Evolutionary conservation across 257 asterid species (phyloP).

Genomic region (Perilla frutescens): DNA sequence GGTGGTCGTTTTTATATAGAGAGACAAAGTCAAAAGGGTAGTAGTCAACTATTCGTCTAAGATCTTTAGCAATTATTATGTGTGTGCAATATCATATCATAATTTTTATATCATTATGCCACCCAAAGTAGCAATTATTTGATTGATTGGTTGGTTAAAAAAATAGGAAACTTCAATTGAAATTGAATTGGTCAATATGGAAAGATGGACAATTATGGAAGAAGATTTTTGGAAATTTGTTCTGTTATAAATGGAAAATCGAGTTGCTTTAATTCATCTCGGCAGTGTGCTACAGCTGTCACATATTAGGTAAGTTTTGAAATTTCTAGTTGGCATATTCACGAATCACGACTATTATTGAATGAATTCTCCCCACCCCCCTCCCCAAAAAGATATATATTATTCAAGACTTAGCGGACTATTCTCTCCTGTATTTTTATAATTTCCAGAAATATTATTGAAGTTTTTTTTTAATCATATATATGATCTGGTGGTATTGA

Average conservation of each 20-base stretch:
- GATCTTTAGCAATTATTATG: no score
- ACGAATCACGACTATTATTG: slow-evolving; percentile 1
- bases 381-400: not conserved
- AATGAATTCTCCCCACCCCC: not conserved
- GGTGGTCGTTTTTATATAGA: slow-evolving; percentile 19
- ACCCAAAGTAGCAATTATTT: not conserved
- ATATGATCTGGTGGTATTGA: no score
- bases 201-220: not conserved
- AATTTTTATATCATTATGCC: not conserved
- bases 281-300: slow-evolving; percentile 32
- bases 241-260: not conserved
- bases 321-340: slow-evolving; percentile 11
- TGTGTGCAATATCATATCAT: not conserved
- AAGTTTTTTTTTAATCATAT: no score
- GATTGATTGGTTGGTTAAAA: not conserved
- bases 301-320: slow-evolving; percentile 17
- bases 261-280: not conserved
- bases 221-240: slow-evolving; percentile 3
- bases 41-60: no score
- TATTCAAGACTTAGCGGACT: no score
- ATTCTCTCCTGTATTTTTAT: no score
- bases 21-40: slow-evolving; percentile 12
- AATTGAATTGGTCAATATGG: not conserved
- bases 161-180: not conserved
- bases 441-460: no score